Evolutionary conservation across 1,139 yeast genomes (phyloP).

Genomic region (Groenewaldozyma sp.): DNA sequence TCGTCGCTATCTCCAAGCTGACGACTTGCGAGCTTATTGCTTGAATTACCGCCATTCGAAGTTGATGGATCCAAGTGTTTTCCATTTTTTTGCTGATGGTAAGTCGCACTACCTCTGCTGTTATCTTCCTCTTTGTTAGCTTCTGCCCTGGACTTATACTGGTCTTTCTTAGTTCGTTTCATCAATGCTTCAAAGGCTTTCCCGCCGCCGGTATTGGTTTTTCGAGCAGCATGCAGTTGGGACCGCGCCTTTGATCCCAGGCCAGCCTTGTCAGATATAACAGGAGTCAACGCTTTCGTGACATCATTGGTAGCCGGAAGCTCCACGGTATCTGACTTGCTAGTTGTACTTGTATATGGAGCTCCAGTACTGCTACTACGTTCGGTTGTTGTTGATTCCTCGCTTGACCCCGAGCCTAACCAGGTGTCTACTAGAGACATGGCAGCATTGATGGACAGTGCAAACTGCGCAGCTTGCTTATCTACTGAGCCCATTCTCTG

Average conservation of each 20-base stretch:
- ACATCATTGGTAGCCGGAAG: no score
- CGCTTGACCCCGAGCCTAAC: constrained; percentile 15
- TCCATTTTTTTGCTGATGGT: no score
- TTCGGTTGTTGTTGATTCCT: constrained; percentile 6
- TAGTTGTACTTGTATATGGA: no score
- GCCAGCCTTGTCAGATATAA: not conserved
- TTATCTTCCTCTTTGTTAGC: not conserved
- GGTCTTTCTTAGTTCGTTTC: not conserved
- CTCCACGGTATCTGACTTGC: no score
- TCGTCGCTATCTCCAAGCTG: not conserved
- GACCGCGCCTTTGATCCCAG: not conserved
- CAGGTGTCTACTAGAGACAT: constrained; percentile 22
- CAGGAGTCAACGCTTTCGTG: not conserved
- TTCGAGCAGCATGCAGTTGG: not conserved
- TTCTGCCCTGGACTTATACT: not conserved
- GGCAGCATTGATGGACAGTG: constrained; percentile 22
- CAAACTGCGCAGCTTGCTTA: constrained; percentile 22
- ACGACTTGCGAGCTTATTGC: no score
- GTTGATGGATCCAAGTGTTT: no score
- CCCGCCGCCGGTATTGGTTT: not conserved
- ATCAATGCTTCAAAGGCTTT: not conserved
- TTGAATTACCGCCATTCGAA: no score
- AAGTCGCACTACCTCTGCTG: no score
- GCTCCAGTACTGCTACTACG: no score
- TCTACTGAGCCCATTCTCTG: constrained; percentile 18